phyloP scores from a whole-genome alignment of 2,329 filamentous ascomycete species.

The Akanthomyces dipterigenus region DNA sequence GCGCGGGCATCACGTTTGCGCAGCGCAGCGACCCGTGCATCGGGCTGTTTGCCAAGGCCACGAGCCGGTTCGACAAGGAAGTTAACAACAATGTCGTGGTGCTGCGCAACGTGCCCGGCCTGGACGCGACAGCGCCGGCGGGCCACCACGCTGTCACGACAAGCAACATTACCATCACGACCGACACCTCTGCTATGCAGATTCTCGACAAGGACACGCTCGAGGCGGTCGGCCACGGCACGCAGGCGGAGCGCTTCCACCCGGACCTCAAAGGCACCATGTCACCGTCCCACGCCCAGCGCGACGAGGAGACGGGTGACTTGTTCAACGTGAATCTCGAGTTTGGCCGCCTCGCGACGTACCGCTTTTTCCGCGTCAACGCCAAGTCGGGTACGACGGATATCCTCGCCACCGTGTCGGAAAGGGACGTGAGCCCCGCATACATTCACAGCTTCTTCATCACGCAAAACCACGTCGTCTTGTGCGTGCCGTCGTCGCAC shows the following conservation, averaged over 20 bases:
- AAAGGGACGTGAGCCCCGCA: constrained; percentile 34
- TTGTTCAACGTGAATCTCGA: constrained; percentile 68
- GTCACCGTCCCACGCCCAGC: constrained; percentile 59
- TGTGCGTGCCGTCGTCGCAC: constrained; percentile 62
- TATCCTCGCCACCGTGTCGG: constrained; percentile 57
- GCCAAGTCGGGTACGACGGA: constrained; percentile 53
- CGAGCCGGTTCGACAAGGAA: constrained; percentile 42
- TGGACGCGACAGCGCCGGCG: not conserved
- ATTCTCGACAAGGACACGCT: constrained; percentile 60
- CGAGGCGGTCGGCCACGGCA: constrained; percentile 54
- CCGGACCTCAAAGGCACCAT: constrained; percentile 57
- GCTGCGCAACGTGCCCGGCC: constrained; percentile 33
- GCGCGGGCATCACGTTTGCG: constrained; percentile 52
- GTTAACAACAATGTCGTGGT: constrained; percentile 51
- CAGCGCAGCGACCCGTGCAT: constrained; percentile 63
- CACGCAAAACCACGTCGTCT: constrained; percentile 56
- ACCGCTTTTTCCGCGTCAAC: constrained; percentile 59
- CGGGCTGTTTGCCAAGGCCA: constrained; percentile 58
- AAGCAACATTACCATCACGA: constrained; percentile 15
- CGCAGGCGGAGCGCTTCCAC: constrained; percentile 49
- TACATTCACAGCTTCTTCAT: constrained; percentile 71
- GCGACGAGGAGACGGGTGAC: constrained; percentile 61
- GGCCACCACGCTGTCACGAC: constrained; percentile 22
- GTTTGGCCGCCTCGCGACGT: constrained; percentile 44
- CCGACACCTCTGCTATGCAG: constrained; percentile 48